Evolutionary conservation across 2,329 filamentous ascomycete genomes (phyloP).

Genomic region (Cladosporium sp.): DNA sequence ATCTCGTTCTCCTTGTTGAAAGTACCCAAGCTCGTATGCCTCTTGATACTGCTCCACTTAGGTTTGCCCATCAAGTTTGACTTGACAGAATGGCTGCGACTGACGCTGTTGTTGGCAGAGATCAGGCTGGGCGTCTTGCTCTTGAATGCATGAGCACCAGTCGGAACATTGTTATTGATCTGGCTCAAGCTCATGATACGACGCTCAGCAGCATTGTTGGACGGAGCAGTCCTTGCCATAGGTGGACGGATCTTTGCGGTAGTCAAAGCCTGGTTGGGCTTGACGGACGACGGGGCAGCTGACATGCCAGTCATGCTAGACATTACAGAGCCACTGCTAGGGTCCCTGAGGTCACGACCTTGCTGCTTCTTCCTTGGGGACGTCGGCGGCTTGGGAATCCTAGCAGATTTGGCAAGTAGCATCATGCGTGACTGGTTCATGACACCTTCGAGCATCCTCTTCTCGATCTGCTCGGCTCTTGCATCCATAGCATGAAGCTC

Average conservation of each 20-base stretch:
- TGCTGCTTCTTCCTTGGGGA: slow-evolving; percentile 38
- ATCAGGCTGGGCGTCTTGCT: slow-evolving; percentile 24
- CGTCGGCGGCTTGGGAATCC: slow-evolving; percentile 32
- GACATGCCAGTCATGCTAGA: slow-evolving; percentile 32
- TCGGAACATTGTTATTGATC: slow-evolving; percentile 70
- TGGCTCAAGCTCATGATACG: slow-evolving; percentile 89
- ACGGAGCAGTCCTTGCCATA: slow-evolving; percentile 12
- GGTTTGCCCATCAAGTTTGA: slow-evolving; percentile 27
- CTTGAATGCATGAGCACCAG: slow-evolving; percentile 37
- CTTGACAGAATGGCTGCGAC: slow-evolving; percentile 36
- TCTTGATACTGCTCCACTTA: slow-evolving; percentile 30
- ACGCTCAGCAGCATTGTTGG: slow-evolving; percentile 42
- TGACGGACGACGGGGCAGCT: slow-evolving; percentile 29
- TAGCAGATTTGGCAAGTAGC: slow-evolving; percentile 62
- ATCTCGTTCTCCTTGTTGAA: slow-evolving; percentile 47
- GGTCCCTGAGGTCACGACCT: slow-evolving; percentile 38
- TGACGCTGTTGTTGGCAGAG: slow-evolving; percentile 23
- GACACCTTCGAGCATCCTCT: slow-evolving; percentile 88
- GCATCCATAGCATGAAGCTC: slow-evolving; percentile 88
- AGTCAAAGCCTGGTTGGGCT: slow-evolving; percentile 22
- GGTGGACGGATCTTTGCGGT: slow-evolving; percentile 8
- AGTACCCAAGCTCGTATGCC: slow-evolving; percentile 24
- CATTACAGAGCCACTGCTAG: slow-evolving; percentile 37
- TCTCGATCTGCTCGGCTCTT: slow-evolving; percentile 82
- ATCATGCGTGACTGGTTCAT: slow-evolving; percentile 92